Evolutionary conservation across 768 basidiomycete genomes (phyloP).

Genomic region (Sutorius australiensis): DNA sequence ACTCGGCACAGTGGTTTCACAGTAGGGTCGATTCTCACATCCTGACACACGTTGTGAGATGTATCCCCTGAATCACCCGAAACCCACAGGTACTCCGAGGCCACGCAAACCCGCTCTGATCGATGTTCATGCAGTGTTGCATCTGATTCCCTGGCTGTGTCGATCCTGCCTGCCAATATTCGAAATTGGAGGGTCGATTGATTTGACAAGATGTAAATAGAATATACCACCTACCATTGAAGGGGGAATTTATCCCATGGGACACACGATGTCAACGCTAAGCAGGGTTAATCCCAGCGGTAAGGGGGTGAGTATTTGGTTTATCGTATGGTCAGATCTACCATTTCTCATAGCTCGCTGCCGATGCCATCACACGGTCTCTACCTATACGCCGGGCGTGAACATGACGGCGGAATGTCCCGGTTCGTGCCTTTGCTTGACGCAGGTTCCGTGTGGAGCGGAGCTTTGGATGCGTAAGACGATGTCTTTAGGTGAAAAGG

Average conservation of each 20-base stretch:
- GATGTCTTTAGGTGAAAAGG: not conserved
- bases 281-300: not conserved
- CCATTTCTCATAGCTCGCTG: not conserved
- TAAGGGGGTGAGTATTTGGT: not conserved
- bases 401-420: not conserved
- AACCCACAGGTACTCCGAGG: not conserved
- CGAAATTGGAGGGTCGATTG: not conserved
- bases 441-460: not conserved
- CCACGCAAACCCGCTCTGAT: not conserved
- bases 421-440: not conserved
- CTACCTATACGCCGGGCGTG: not conserved
- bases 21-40: not conserved
- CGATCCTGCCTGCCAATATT: not conserved
- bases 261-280: not conserved
- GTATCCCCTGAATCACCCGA: not conserved
- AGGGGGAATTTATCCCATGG: not conserved
- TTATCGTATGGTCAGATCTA: not conserved
- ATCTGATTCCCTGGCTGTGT: not conserved
- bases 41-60: not conserved
- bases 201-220: not conserved
- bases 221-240: not conserved
- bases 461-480: not conserved
- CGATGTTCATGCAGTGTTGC: not conserved
- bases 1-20: not conserved
- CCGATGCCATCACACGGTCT: not conserved